Base-by-base conservation (phyloP, 495 filamentous ascomycete species). In the Neurospora discreta region DNA sequence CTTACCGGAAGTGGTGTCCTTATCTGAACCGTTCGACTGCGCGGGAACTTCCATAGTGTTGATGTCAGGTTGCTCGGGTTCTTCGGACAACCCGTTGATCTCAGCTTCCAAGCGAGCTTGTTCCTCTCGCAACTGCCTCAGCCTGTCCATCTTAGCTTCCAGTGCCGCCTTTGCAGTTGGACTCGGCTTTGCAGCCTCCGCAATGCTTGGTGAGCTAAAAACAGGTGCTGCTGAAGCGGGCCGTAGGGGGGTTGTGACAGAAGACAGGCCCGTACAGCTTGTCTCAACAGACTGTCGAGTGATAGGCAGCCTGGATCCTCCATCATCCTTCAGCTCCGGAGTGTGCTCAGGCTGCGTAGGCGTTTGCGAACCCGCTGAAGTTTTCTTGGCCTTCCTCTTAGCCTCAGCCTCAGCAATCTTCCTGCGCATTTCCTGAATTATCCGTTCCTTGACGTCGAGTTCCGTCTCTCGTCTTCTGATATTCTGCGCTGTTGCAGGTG, bases 331-430 rank as follows among this genome's bases (percentile, higher is more conserved):
- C 69, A 73, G 70, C 73, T 77, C 85, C 68, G 83, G 79, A 7
- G 76, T 75, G 68, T 78, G 80, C 68, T 78, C 84, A 23, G 69
- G 20, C 23, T 75, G 75, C 1, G 33, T 71, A 33, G 75, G 76
- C 7, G 78, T 78, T 18, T 71, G 73, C 2, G 77, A 76, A 40
- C 73, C 73, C 1, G 69, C 70, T 3, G 76, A 75, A 13, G 71
- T 68, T 41, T 77, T 73, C 70, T 78, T 83, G 38, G 84, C 78
- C 74, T 85, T 89, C 42, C 82, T 82, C 72, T 85, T 87, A 40
- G 90, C 86, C 78, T 96, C 92, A 42, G 89, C 85, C 76, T 93
- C 90, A 18, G 90, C 91, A 78, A 97, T 95, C 71, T 86, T 90
- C 77, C 87, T 87, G 74, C 88, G 92, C 84, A 94, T 88, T 44